Evolutionary conservation across 371 early-diverging fungal genomes (phyloP).

Genomic region (Mucor plumbeus): DNA sequence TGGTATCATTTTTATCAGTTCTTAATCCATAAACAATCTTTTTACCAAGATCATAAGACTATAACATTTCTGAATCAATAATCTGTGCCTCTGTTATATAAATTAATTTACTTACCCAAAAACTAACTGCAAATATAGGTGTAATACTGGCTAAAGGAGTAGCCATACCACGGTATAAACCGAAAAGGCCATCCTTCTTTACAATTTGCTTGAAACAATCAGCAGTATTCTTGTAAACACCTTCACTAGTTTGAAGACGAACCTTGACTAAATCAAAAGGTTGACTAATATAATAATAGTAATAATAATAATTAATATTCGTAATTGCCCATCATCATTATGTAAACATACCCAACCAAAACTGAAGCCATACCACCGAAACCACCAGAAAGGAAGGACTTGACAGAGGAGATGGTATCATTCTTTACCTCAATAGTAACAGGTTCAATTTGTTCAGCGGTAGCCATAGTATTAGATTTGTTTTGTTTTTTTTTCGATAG

Average conservation of each 20-base stretch:
- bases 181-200: conserved; percentile 86
- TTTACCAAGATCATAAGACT: conserved; percentile 79
- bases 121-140: conserved; percentile 94
- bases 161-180: conserved; percentile 94
- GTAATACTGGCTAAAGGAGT: conserved; percentile 92
- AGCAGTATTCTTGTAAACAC: conserved; percentile 81
- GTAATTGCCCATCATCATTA: background rate
- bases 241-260: conserved; percentile 89
- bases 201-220: conserved; percentile 92
- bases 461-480: conserved; percentile 10
- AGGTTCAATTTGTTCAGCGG: conserved; percentile 18
- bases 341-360: conserved; percentile 62
- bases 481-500: background rate
- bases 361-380: conserved; percentile 87
- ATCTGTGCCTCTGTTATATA: background rate
- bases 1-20: conserved; percentile 56
- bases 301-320: too few relatives aligned
- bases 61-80: conserved; percentile 11
- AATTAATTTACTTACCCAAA: conserved; percentile 72
- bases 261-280: conserved; percentile 92
- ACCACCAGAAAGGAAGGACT: conserved; percentile 96
- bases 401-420: conserved; percentile 59
- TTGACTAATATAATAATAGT: conserved; percentile 43
- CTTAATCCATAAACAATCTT: conserved; percentile 66
- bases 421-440: conserved; percentile 19